These are phyloP conservation scores for Cladosporium velox DNA, from an alignment of 2,329 filamentous ascomycete genomes.

Conservation along the genomic window DNA sequence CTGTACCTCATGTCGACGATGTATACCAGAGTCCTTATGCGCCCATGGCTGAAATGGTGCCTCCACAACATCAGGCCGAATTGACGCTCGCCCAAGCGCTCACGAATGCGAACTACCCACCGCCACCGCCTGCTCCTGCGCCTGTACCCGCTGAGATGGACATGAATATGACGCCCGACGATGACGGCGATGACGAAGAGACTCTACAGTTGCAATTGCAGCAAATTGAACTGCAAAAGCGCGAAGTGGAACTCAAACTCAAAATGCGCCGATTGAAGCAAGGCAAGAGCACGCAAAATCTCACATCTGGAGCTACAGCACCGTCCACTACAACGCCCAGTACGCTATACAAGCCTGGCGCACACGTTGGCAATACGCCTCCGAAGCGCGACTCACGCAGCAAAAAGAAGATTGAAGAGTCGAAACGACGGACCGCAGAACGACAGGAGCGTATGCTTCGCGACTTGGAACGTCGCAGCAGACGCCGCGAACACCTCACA, in stretches of 20 bases:
- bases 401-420: constrained; percentile 43
- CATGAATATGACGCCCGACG: constrained; percentile 22
- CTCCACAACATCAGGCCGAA: constrained; percentile 26
- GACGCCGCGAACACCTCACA: constrained; percentile 40
- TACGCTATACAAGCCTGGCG: constrained; percentile 26
- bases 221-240: constrained; percentile 40
- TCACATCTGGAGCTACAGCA: constrained; percentile 22
- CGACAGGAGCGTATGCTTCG: constrained; percentile 41
- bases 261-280: constrained; percentile 38
- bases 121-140: constrained; percentile 19
- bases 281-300: constrained; percentile 28
- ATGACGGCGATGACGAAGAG: constrained; percentile 40
- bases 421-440: constrained; percentile 39
- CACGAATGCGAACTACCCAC: constrained; percentile 26
- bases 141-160: constrained; percentile 24
- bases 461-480: constrained; percentile 40
- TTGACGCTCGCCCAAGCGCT: constrained; percentile 36
- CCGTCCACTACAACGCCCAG: constrained; percentile 29
- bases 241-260: constrained; percentile 41
- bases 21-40: constrained; percentile 40
- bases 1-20: constrained; percentile 1
- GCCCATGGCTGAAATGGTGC: constrained; percentile 32
- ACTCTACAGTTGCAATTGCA: constrained; percentile 39
- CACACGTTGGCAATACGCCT: constrained; percentile 20
- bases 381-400: constrained; percentile 40